Evolutionary conservation across 1,284 basidiomycete species (phyloP).

Genomic region (Violaceomyces palustris): DNA sequence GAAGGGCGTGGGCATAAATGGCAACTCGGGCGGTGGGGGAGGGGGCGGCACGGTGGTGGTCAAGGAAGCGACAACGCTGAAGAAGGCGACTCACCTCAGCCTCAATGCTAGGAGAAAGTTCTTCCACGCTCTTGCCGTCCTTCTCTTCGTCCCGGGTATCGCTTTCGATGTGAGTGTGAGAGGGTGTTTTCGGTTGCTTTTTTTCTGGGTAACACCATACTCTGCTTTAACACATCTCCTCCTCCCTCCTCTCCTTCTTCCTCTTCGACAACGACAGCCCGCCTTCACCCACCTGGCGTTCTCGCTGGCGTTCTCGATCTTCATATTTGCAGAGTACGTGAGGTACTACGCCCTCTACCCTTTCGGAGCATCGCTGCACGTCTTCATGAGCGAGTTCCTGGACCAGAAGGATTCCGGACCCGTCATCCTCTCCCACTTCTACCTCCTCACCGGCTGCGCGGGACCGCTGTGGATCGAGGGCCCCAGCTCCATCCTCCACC

Average conservation of each 20-base stretch:
- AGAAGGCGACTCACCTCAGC: constrained; percentile 57
- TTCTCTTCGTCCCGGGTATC: constrained; percentile 93
- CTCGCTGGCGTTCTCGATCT: constrained; percentile 60
- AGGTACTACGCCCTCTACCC: constrained; percentile 97
- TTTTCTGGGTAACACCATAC: too few relatives aligned
- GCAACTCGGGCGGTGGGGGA: constrained; percentile 9
- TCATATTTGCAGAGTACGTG: constrained; percentile 49
- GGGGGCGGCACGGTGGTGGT: constrained; percentile 17
- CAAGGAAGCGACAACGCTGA: constrained; percentile 30
- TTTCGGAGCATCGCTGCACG: constrained; percentile 84
- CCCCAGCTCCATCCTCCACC: constrained; percentile 55
- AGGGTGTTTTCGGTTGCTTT: neutral
- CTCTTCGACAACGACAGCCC: constrained; percentile 60
- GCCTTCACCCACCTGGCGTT: constrained; percentile 93
- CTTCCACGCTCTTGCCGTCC: constrained; percentile 90
- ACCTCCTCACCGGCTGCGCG: constrained; percentile 89
- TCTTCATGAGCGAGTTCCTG: constrained; percentile 91
- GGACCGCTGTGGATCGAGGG: constrained; percentile 88
- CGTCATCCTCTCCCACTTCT: constrained; percentile 94
- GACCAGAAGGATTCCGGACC: constrained; percentile 93
- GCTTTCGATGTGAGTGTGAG: constrained; percentile 70
- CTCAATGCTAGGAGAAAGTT: constrained; percentile 94
- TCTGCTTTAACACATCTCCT: too few relatives aligned
- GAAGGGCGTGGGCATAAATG: constrained; percentile 3
- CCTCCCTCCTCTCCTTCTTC: neutral